These are phyloP conservation scores for Heritiera littoralis DNA, from an alignment of 345 rosid species.

Conservation along the genomic window DNA sequence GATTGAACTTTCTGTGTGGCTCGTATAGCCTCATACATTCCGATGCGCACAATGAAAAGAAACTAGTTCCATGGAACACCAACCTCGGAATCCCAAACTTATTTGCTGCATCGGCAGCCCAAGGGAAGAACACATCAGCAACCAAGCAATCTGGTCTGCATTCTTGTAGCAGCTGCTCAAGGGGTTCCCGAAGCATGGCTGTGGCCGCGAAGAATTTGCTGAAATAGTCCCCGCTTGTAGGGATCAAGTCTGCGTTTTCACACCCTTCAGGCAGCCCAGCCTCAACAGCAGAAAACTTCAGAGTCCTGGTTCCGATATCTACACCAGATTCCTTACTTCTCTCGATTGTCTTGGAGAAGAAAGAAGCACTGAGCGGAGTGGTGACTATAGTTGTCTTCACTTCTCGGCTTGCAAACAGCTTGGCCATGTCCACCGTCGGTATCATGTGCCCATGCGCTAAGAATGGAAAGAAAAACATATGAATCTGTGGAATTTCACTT, in stretches of 20 bases:
- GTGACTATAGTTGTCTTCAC: slow-evolving; percentile 35
- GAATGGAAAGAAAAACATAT: slow-evolving; percentile 39
- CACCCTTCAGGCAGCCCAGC: slow-evolving; percentile 36
- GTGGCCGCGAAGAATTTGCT: slow-evolving; percentile 11
- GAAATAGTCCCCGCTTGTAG: neutral
- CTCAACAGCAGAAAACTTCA: slow-evolving; percentile 29
- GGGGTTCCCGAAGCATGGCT: slow-evolving; percentile 20
- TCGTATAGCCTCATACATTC: slow-evolving; percentile 21
- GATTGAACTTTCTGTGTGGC: slow-evolving; percentile 32
- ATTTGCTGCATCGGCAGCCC: slow-evolving; percentile 39
- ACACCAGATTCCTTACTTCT: slow-evolving; percentile 21
- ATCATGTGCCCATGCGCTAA: slow-evolving; percentile 34
- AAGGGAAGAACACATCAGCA: slow-evolving; percentile 37
- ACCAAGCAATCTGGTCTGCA: slow-evolving; percentile 36
- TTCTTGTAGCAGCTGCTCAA: slow-evolving; percentile 23
- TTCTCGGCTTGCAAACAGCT: slow-evolving; percentile 34
- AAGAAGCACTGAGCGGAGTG: slow-evolving; percentile 29
- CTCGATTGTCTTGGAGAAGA: slow-evolving; percentile 24
- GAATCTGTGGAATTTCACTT: slow-evolving; percentile 20
- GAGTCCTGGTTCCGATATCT: slow-evolving; percentile 20
- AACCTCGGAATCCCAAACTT: slow-evolving; percentile 40
- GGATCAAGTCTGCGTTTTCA: slow-evolving; percentile 16
- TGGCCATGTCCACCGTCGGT: slow-evolving; percentile 42
- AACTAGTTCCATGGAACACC: slow-evolving; percentile 38
- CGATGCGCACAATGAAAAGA: slow-evolving; percentile 28